phyloP scores from a whole-genome alignment of 306 rosid species.

The Leucaena leucocephala region DNA sequence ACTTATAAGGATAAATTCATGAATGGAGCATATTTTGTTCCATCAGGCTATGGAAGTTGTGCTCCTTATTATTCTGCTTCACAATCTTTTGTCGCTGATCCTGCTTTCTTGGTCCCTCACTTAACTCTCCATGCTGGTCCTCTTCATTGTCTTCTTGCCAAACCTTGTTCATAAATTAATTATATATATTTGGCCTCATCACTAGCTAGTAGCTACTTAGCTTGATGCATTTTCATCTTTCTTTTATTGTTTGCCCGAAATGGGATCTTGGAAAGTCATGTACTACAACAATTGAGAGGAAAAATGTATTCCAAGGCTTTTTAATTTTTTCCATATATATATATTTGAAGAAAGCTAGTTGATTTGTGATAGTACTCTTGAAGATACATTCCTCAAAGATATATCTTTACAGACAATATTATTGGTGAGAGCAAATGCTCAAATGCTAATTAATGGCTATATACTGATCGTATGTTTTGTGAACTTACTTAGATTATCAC shows the following conservation, averaged over 20 bases:
- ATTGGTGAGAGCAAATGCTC: not conserved
- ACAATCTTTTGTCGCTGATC: slow-evolving; percentile 55
- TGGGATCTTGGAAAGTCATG: not conserved
- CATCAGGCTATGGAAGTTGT: slow-evolving; percentile 87
- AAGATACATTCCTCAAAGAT: not conserved
- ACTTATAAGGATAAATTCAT: slow-evolving; percentile 58
- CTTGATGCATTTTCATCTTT: not conserved
- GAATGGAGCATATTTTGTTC: slow-evolving; percentile 86
- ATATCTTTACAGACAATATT: not conserved
- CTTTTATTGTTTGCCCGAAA: not conserved
- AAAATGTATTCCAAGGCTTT: not conserved
- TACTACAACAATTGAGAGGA: not conserved
- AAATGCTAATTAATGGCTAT: not conserved
- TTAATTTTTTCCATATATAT: not conserved
- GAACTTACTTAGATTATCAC: not conserved
- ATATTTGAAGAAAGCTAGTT: not conserved
- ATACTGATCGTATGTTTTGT: not conserved
- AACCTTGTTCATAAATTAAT: slow-evolving; percentile 47
- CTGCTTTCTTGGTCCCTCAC: slow-evolving; percentile 60
- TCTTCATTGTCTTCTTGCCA: slow-evolving; percentile 50
- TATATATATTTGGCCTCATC: not conserved
- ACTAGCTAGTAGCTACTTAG: too few species aligned
- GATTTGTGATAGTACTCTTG: not conserved
- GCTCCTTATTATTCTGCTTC: slow-evolving; percentile 52
- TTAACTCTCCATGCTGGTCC: slow-evolving; percentile 76